Base-by-base conservation (phyloP, 768 basidiomycete genomes). In the Clathrus columnatus region DNA sequence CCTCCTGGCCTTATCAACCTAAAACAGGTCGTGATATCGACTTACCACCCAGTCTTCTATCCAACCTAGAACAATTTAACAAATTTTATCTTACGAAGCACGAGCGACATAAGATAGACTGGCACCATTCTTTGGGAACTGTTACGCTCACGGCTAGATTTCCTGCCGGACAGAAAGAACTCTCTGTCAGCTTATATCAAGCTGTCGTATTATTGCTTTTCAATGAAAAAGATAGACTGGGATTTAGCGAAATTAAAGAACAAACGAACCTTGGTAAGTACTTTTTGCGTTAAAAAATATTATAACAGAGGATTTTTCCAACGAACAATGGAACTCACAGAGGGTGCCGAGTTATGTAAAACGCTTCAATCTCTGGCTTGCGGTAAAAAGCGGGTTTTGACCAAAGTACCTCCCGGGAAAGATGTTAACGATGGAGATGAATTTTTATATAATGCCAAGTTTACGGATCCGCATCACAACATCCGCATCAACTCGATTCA, bases 401-500 rank as follows among this genome's bases (percentile, higher is more conserved):
- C 73, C 65, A 98, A 97, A 69, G 69, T 78, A 7, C 92, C 95
- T 0, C 66, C 68, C 0, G 88, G 91, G 5, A 81, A 77, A 61
- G 92, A 95, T 20, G 84, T 99, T 36, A 67, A 81, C 26, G 80
- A 85, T 29, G 72, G 67, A 1, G 96, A 98, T 63, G 65, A 78
- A 44, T 98, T 99, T 67, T 69, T 70, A 28, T 92, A 86, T 73
- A 96, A 97, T 66, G 72, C 77, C 27, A 81, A 81, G 7, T 98
- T 98, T 68, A 81, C 82, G 26, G 87, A 95, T 62, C 76, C 85
- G 6, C 76, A 81, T 42, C 70, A 82, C 32, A 89, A 85, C 62
- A 79, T 99, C 41, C 90, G 90, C 69, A 94, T 98, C 71, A 95
- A 93, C 64, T 89, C 93, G 20, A 95, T 99, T 48, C 96, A 97